Base-by-base conservation (phyloP, 2,329 filamentous ascomycete species). In the Emydomyces testavorans region DNA sequence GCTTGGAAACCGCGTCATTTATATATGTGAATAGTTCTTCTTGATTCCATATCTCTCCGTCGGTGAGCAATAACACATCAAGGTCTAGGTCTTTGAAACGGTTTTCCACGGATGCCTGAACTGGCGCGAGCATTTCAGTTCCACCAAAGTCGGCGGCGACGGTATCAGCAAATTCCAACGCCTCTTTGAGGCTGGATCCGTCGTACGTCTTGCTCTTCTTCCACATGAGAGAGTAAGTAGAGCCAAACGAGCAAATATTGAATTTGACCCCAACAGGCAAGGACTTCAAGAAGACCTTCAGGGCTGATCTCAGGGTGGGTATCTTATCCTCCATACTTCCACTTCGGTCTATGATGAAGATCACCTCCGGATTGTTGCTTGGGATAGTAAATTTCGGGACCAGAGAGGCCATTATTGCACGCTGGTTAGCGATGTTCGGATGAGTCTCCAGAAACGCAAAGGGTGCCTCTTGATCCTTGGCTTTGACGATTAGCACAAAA, bases 401-500 rank as follows among this genome's bases (percentile, higher is more conserved):
- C 15, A 50, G 13, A 2, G 42, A 45, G 6, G 43, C 18, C 48
- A 46, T 50, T n/a, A 46, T 28, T 3, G 48, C 48, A 10, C 29
- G 29, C 24, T 50, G 48, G 15, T 41, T 35, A n/a, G 42, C 36
- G n/a, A 50, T 41, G 15, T 28, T 46, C 76, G 18, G 88, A 73
- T 58, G 88, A 83, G 0, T 74, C 28, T 50, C 48, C 16, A 50
- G 20, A 24, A 45, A 35, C 6, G 48, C 48, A 29, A 24, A 46
- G 1, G 48, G 48, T 6, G n/a, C 6, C 10, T 15, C 18, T 4
- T 36, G 36, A 20, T 15, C 74, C 15, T 62, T 65, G 6, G 72
- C 68, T 0, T 71, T 59, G 0, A 85, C 64, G 29, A 83, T 75
- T 2, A 88, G 59, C 5, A 86, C 66, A 54, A 88, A 84, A 58